These are phyloP conservation scores for Isabelozyma heimii DNA, from an alignment of 805 yeast species.

Conservation along the genomic window DNA sequence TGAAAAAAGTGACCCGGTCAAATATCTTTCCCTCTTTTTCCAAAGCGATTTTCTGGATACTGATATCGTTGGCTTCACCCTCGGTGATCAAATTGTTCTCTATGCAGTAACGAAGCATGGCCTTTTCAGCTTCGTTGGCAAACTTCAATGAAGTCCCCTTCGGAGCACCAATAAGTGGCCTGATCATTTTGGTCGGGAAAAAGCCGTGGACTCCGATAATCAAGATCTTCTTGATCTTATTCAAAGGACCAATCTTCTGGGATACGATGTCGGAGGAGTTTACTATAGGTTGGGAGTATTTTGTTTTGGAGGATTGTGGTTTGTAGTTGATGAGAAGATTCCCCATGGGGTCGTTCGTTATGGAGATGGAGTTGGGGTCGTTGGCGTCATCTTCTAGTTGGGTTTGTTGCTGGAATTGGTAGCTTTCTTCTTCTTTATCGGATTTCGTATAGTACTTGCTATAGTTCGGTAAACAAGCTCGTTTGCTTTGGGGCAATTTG, in stretches of 20 bases:
- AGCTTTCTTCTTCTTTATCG: slow-evolving; percentile 3
- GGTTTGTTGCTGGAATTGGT: slow-evolving; percentile 15
- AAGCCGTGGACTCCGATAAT: slow-evolving; percentile 96
- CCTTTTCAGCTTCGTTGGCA: slow-evolving; percentile 84
- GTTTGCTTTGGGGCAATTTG: slow-evolving; percentile 31
- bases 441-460: slow-evolving; percentile 23
- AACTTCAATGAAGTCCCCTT: slow-evolving; percentile 93
- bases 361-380: slow-evolving; percentile 32
- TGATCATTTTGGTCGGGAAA: slow-evolving; percentile 81
- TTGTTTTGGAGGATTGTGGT: slow-evolving; percentile 1
- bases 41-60: slow-evolving; percentile 85
- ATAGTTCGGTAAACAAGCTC: slow-evolving; percentile 40
- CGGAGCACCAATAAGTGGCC: slow-evolving; percentile 91
- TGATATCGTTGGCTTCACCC: slow-evolving; percentile 28
- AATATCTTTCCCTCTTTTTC: slow-evolving; percentile 92
- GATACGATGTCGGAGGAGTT: slow-evolving; percentile 17
- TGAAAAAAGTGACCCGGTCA: slow-evolving; percentile 81
- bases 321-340: slow-evolving; percentile 36
- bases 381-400: slow-evolving; percentile 25
- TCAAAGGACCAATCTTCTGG: slow-evolving; percentile 26
- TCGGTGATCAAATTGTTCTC: slow-evolving; percentile 37
- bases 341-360: slow-evolving; percentile 41
- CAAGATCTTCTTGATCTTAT: slow-evolving; percentile 54
- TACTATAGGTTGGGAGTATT: not conserved
- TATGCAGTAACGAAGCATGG: slow-evolving; percentile 61